Evolutionary conservation across 176 grass and related monocot genomes (phyloP), one percentile per base, ranked within the genome.

Genomic region (Ampelocalamus luodianensis): DNA sequence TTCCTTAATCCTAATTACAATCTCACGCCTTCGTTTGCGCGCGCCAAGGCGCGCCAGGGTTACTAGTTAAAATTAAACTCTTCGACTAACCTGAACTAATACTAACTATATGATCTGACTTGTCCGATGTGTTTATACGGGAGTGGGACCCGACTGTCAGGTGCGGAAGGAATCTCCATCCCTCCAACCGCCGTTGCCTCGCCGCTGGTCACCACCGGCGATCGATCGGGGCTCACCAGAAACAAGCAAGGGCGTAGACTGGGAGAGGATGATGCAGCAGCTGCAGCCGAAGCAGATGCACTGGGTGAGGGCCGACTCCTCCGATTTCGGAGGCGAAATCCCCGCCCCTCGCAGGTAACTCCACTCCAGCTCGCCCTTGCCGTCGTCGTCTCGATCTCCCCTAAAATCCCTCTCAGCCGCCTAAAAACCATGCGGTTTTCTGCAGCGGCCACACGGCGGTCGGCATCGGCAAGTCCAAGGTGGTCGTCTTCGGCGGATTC

Each of bases 401-500:
- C 5, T 26, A 10, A 49, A 44, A 37, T 40, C 61, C 17, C 10
- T 17, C 45, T n/a, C 27, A 10, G 15, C 42, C 15, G 24, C 49
- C 68, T 82, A 51, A 72, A 42, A 66, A 46, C 38, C 74, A 24
- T 20, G 42, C 34, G 22, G 5, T 79, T 84, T 27, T 76, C 27
- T 74, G 77, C 91, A 98, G 93, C 62, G 96, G 93, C 22, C 96
- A 98, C 85, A 90, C 93, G 56, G 87, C 93, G 14, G 86, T 93
- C 50, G 76, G 65, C 61, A 89, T 98, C 51, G 95, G 95, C 42
- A 95, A 89, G 74, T 98, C 95, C 26, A 98, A 95, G 83, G 85
- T 95, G 71, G 91, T 98, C 22, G 50, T 98, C 66, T 98, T 98
- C 79, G 93, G 96, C 48, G 93, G 96, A 60, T 98, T 95, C 86